A percentile compares a stretch with the other conserved stretches of the same genome.
Evolutionary conservation across 1,139 yeast species (phyloP).

Genomic region (Candida albicans): DNA sequence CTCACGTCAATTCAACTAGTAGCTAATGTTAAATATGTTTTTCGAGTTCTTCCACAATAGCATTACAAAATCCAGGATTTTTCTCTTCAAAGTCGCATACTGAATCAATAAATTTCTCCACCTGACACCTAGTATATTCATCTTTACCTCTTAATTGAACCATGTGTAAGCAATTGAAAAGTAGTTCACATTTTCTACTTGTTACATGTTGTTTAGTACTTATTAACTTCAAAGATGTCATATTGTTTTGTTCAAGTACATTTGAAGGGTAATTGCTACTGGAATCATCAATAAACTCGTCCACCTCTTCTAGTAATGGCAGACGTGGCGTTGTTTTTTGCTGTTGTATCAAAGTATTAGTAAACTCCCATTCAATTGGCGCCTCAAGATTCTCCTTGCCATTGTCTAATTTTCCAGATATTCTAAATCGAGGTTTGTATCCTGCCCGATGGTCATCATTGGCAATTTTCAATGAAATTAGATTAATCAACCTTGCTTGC

Average conservation of each 20-base stretch:
- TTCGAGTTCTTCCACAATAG: conserved; percentile 56
- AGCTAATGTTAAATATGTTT: conserved; percentile 1
- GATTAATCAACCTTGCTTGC: conserved; percentile 7
- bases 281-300: not conserved
- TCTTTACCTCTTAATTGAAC: conserved; percentile 52
- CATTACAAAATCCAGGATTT: conserved; percentile 66
- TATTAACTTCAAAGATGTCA: not conserved
- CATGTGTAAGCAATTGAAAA: conserved; percentile 28
- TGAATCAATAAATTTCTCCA: conserved; percentile 37
- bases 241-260: not conserved
- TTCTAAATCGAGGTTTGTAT: conserved; percentile 13
- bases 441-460: conserved; percentile 6
- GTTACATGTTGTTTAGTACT: not conserved
- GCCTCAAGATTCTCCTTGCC: conserved; percentile 1
- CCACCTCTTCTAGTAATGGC: not conserved
- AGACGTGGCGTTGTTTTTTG: not conserved
- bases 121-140: conserved; percentile 44
- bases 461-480: conserved; percentile 11
- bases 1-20: no score
- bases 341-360: conserved; percentile 6
- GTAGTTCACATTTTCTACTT: conserved; percentile 13
- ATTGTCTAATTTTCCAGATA: conserved; percentile 2
- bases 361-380: conserved; percentile 12
- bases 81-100: conserved; percentile 45
- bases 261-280: not conserved